Conservation (phyloP, 2,329 filamentous ascomycete genomes). For the Cladosporium sp. region DNA sequence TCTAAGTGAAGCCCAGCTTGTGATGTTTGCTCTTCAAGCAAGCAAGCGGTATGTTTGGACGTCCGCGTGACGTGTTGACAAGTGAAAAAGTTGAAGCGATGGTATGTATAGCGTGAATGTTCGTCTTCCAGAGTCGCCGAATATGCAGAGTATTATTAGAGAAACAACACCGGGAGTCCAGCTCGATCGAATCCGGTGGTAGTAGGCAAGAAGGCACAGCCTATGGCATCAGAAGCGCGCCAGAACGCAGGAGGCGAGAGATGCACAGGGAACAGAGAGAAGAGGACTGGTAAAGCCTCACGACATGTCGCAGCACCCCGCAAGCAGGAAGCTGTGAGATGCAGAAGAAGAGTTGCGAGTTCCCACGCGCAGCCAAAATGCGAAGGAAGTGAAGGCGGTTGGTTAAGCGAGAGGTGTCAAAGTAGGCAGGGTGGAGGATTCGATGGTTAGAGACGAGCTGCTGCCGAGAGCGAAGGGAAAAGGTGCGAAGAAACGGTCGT, state of each 20-base stretch:
- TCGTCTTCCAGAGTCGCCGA: not conserved
- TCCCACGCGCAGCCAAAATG: not conserved
- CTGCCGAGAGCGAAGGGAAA: not conserved
- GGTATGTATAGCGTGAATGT: not conserved
- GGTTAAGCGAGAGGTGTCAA: not conserved
- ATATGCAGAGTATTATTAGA: not conserved
- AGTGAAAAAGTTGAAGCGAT: not conserved
- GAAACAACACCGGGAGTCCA: constrained; percentile 1
- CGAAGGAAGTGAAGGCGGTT: not conserved
- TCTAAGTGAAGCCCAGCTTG: not conserved
- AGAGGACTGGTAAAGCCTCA: not conserved
- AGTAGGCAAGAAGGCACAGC: not conserved
- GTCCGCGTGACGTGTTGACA: not conserved
- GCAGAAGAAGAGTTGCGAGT: not conserved
- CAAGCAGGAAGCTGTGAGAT: not conserved
- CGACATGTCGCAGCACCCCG: constrained; percentile 4
- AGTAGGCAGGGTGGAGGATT: not conserved
- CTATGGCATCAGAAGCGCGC: not conserved
- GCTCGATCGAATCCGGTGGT: constrained; percentile 4
- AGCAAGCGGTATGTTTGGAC: too few species aligned
- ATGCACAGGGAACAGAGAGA: not conserved
- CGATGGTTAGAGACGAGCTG: not conserved
- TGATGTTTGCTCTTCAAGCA: not conserved
- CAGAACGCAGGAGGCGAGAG: not conserved
- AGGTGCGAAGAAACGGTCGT: constrained; percentile 6